A percentile compares a stretch with the other conserved stretches of the same genome.
These are phyloP conservation scores for Echeveria elegans DNA, from an alignment of 164 flowering plant species.

Conservation along the genomic window DNA sequence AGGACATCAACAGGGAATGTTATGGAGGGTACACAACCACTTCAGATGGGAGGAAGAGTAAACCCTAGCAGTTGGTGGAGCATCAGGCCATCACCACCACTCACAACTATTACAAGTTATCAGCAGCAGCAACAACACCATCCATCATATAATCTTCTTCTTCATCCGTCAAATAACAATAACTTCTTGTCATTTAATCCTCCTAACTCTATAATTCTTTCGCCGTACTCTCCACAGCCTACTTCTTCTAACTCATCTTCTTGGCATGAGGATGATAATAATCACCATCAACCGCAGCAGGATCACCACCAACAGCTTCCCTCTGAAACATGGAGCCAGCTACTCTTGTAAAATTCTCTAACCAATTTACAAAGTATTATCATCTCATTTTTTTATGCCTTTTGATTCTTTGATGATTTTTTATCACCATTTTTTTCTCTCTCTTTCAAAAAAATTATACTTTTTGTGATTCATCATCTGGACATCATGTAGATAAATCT, in stretches of 20 bases:
- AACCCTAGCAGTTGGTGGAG: slow-evolving; percentile 80
- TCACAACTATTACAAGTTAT: slow-evolving; percentile 18
- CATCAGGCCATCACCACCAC: slow-evolving; percentile 27
- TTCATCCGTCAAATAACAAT: slow-evolving; percentile 11
- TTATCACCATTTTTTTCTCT: no score
- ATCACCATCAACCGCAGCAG: slow-evolving; percentile 14
- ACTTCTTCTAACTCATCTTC: slow-evolving; percentile 8
- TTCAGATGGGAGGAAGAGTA: slow-evolving; percentile 59
- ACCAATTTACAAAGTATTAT: no score
- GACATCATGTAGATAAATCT: no score
- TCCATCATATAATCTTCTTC: slow-evolving; percentile 4
- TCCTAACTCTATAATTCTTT: slow-evolving; percentile 17
- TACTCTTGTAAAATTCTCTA: slow-evolving; percentile 40
- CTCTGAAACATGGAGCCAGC: slow-evolving; percentile 73
- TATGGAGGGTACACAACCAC: slow-evolving; percentile 37
- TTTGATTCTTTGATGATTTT: not conserved
- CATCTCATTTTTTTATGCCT: slow-evolving; percentile 11
- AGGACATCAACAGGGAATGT: slow-evolving; percentile 12
- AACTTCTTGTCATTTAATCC: slow-evolving; percentile 18
- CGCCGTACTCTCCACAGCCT: slow-evolving; percentile 13
- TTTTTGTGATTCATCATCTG: not conserved
- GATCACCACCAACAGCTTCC: slow-evolving; percentile 33
- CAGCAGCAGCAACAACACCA: slow-evolving; percentile 16
- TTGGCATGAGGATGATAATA: slow-evolving; percentile 25
- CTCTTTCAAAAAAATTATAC: no score